Conservation (phyloP, 345 rosid species). For the Camelina neglecta region DNA sequence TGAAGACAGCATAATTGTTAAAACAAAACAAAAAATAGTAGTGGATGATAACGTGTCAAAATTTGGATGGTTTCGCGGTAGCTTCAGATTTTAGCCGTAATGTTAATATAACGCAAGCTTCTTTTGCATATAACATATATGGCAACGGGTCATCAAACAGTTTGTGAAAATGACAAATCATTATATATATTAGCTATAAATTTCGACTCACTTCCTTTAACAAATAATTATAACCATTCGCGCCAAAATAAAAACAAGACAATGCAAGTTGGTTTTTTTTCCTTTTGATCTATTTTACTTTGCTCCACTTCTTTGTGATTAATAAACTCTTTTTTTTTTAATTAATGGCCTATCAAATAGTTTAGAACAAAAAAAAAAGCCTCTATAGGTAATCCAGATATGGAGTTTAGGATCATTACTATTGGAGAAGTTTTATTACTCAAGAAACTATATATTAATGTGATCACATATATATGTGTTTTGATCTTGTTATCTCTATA, state of each 20-base stretch:
- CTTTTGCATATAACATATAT: background rate
- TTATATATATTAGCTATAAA: too few species aligned
- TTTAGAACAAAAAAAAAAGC: background rate
- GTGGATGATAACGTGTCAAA: slow-evolving; percentile 2
- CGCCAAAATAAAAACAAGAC: background rate
- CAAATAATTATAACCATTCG: background rate
- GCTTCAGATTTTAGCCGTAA: background rate
- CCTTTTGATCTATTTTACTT: background rate
- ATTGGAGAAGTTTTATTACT: background rate
- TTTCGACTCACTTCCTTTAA: too few species aligned
- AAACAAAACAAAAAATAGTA: background rate
- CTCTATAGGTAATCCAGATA: background rate
- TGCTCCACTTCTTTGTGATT: background rate
- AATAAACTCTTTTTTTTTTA: background rate
- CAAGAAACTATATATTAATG: background rate
- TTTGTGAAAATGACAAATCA: background rate
- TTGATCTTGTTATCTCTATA: background rate
- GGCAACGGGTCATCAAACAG: background rate
- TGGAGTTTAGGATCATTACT: background rate
- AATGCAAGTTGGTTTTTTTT: too few species aligned
- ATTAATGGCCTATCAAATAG: background rate
- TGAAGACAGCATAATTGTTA: background rate
- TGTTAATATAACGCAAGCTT: background rate
- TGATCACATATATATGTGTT: background rate
- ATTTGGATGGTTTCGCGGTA: background rate